phyloP scores from a whole-genome alignment of 2,329 filamentous ascomycete genomes.

The Hymenoscyphus scutula region DNA sequence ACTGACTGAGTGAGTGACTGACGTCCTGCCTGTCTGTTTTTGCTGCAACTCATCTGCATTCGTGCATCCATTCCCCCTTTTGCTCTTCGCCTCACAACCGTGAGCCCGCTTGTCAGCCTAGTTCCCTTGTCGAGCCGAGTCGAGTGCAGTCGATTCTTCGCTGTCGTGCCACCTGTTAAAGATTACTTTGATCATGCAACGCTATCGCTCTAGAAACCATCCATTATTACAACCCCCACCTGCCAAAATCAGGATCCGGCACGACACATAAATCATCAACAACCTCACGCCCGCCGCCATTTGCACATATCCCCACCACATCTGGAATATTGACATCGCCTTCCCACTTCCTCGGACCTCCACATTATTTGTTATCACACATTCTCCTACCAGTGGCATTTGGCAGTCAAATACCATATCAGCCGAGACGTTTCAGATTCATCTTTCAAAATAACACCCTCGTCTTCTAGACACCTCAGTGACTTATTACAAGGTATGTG shows the following conservation, averaged over 20 bases:
- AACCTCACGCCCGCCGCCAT: background rate
- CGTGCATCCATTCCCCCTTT: background rate
- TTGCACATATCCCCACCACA: background rate
- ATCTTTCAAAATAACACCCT: background rate
- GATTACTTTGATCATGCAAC: constrained; percentile 5
- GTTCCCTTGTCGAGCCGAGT: background rate
- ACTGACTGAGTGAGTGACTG: background rate
- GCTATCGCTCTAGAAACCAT: constrained; percentile 4
- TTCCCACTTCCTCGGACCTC: background rate
- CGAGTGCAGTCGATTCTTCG: constrained; percentile 2
- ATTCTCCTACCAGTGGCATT: background rate
- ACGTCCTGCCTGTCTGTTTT: background rate
- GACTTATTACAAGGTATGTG: constrained; percentile 4
- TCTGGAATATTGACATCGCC: background rate
- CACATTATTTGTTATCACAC: background rate
- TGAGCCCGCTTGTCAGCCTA: constrained; percentile 1
- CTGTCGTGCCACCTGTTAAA: constrained; percentile 3
- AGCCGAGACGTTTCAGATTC: constrained; percentile 5
- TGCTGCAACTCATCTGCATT: constrained; percentile 3
- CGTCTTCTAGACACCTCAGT: background rate
- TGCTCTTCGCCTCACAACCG: background rate
- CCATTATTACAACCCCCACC: background rate
- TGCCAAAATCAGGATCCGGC: background rate
- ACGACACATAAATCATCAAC: constrained; percentile 2
- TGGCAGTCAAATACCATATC: background rate